A percentile compares a stretch with the other conserved stretches of the same genome.
Conservation (phyloP, 345 rosid genomes). For the Pseudoturritis turrita region DNA sequence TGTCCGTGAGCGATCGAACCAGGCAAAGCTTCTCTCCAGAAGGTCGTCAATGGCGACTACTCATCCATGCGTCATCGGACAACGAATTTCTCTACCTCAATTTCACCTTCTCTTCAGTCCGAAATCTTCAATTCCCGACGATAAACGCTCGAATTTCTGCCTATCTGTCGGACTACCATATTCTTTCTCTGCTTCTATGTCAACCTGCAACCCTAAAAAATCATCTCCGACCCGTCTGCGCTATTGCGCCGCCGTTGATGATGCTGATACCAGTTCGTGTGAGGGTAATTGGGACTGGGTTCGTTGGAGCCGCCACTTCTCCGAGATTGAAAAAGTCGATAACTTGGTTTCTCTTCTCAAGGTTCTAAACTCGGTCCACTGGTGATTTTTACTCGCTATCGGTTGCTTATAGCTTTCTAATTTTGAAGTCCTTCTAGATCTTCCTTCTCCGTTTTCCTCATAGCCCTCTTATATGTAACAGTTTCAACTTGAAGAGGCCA, state of each 20-base stretch:
- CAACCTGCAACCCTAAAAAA: conserved; percentile 27
- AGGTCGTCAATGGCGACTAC: conserved; percentile 28
- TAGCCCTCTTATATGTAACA: conserved; percentile 17
- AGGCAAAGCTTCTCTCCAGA: background rate
- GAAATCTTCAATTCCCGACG: conserved; percentile 17
- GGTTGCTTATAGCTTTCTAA: background rate
- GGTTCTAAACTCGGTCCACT: conserved; percentile 27
- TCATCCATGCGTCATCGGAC: conserved; percentile 41
- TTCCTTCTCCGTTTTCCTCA: background rate
- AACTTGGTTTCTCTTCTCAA: conserved; percentile 72
- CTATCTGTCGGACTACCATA: conserved; percentile 12
- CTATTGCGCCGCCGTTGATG: conserved; percentile 24
- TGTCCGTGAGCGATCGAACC: background rate
- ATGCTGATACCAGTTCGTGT: conserved; percentile 28
- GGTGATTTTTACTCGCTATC: background rate
- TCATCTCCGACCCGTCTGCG: conserved; percentile 38
- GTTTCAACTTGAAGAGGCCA: conserved; percentile 92
- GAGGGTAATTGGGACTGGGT: conserved; percentile 84
- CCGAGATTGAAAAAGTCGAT: conserved; percentile 76
- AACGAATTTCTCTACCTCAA: conserved; percentile 38
- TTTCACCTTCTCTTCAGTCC: conserved; percentile 28
- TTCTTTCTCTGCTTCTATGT: conserved; percentile 8
- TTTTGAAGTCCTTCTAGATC: conserved; percentile 6
- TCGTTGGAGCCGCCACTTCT: conserved; percentile 84
- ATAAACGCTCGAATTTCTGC: conserved; percentile 26